These are phyloP conservation scores for Aspergillus arachidicola DNA, from an alignment of 2,329 filamentous ascomycete genomes.

Conservation along the genomic window DNA sequence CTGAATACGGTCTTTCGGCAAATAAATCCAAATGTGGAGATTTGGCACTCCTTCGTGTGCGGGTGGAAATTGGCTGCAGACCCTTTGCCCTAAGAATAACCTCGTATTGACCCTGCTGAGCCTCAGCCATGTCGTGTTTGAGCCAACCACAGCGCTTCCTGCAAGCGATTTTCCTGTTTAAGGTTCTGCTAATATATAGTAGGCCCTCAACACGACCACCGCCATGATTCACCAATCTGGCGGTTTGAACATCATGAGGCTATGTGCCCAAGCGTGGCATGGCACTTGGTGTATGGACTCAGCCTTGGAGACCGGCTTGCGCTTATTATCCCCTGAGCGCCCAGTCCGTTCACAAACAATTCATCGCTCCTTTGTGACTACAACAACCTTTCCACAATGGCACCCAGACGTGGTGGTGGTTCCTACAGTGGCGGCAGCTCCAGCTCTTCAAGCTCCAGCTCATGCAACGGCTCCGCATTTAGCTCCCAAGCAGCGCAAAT, in stretches of 20 bases:
- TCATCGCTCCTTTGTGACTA: no score
- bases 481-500: background rate
- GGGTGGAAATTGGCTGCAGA: background rate
- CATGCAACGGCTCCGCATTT: conserved; percentile 9
- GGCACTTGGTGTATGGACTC: background rate
- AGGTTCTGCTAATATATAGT: background rate
- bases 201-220: background rate
- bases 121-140: background rate
- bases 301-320: background rate
- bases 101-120: conserved; percentile 3
- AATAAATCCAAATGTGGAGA: background rate
- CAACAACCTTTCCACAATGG: background rate
- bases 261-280: background rate
- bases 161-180: background rate
- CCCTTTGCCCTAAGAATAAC: background rate
- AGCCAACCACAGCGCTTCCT: background rate
- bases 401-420: conserved; percentile 5
- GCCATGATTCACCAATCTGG: background rate
- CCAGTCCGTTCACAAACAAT: background rate
- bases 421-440: background rate
- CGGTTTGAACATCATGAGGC: background rate
- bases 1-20: background rate
- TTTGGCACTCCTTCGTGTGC: background rate
- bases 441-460: background rate
- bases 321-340: background rate